A percentile compares a stretch with the other conserved stretches of the same genome.
Conservation (phyloP, 163 green algal genomes). For the Dunaliella salina region DNA sequence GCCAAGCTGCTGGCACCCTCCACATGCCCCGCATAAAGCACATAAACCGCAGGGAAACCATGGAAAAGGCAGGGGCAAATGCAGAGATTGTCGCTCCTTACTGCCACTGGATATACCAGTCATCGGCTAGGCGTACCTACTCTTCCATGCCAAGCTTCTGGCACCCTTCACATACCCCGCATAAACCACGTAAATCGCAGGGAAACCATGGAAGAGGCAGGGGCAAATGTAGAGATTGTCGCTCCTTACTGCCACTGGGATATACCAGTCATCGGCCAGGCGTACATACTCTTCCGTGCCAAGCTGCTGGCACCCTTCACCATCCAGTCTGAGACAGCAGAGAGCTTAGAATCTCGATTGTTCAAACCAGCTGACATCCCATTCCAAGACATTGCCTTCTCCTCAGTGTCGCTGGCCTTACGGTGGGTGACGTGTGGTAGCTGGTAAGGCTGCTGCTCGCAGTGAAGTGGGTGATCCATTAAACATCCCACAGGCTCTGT, state of each 20-base stretch:
- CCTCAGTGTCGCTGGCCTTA: constrained; percentile 47
- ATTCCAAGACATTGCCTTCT: constrained; percentile 68
- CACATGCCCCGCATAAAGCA: too few species aligned
- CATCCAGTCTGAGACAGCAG: constrained; percentile 57
- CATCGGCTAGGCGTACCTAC: constrained; percentile 76
- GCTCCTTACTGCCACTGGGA: constrained; percentile 68
- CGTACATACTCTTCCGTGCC: constrained; percentile 76
- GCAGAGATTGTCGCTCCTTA: too few species aligned
- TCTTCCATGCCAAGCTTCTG: constrained; percentile 59
- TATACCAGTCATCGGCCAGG: constrained; percentile 74
- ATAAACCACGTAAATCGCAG: too few species aligned
- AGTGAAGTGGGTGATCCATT: too few species aligned
- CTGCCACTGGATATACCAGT: too few species aligned
- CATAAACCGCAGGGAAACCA: constrained; percentile 66
- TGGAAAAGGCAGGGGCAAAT: too few species aligned
- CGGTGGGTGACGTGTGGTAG: not conserved
- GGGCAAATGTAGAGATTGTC: constrained; percentile 54
- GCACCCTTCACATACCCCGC: too few species aligned
- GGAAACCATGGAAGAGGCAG: constrained; percentile 84
- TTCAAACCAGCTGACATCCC: constrained; percentile 69
- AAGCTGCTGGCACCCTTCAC: constrained; percentile 48
- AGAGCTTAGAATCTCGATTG: constrained; percentile 69
- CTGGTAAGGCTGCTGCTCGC: too few species aligned
- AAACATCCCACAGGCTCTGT: too few species aligned
- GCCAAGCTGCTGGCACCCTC: too few species aligned